Base-by-base conservation (phyloP, 1,139 yeast genomes). In the Kodamaea ohmeri region DNA sequence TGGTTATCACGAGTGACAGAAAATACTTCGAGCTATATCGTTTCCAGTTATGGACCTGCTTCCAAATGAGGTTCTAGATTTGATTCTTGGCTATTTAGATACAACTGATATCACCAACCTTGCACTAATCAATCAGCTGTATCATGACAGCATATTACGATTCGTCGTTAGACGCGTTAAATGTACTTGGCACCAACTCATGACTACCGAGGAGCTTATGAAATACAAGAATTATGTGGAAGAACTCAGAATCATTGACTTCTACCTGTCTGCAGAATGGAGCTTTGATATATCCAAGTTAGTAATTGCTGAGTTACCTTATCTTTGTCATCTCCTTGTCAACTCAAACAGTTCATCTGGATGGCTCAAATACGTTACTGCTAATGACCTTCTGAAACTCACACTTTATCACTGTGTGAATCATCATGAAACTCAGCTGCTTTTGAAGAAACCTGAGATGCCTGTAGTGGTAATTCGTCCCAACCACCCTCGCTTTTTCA, bases 191-290 rank as follows among this genome's bases (percentile, higher is more conserved):
- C 44, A 48, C 27, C 51, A 53, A 25, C 44, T 65, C 27, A 38
- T 15, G 31, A 37, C 6, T 21, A 38, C 4, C 48, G 61, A 6
- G 31, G 47, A 2, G 4, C 11, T n/a, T 12, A 24, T 32, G 32
- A 28, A 25, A 13, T 20, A 21, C 13, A 25, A 11, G 21, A 11
- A 27, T 9, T 30, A 25, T 9, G 27, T 32, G 9, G 21, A 31
- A 25, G 50, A 51, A 32, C 27, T 69, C 15, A 50, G 71, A 4
- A 60, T 70, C 13, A 40, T 55, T 4, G 68, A 65, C 39, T 54
- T 58, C 40, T 62, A 61, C 43, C 57, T 72, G 3, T 65, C 59
- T 43, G 71, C 71, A 4, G 76, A 70, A 43, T 70, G 73, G 70
- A 67, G 67, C 34, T 46, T 57, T 16, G 68, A 67, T 40, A 59